Evolutionary conservation across 805 yeast species (phyloP), one percentile per base, ranked within the genome.

Genomic region (Barnettozyma vustinii): DNA sequence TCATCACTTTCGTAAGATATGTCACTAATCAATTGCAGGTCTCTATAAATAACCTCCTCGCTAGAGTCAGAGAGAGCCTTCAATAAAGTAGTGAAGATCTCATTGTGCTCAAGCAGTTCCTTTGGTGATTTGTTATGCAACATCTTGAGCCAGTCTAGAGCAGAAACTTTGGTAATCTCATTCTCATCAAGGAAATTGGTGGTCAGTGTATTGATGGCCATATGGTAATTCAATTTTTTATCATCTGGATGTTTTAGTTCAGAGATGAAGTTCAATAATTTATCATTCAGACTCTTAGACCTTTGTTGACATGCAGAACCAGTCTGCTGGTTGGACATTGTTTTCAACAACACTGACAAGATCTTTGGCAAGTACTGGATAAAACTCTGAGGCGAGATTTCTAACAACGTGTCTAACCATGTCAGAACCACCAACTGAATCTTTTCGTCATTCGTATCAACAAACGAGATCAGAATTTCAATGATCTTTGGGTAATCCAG

Each of bases 131-230:
- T 83, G 25, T 79, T 74, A 60, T 90, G 92, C 37, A 94, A 72
- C 75, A 88, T 80, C 15, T 82, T 80, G 30, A 94, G 71, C 99
- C 99, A 94, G 54, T 91, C 96, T 33, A 94, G 69, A 21, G 94
- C 83, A 0, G 95, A 88, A 32, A 89, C 75, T 50, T 94, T 76
- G 0, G 97, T 86, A 26, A 83, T 80, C 52, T 89, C 96, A 56
- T 87, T 83, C 46, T 85, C 88, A 54, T 80, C 82, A 50, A 80
- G 67, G 52, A 86, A 81, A 61, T 90, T 96, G 37, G 80, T 63
- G 4, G 88, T 83, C 48, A 92, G 72, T 5, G 84, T 82, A 50
- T 82, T 81, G 37, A 90, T 81, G 1, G 89, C 81, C 7, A 84
- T 69, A 0, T 80, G 69, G 52, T 80, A 77, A 57, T 80, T 81